Conservation (phyloP, 2,329 filamentous ascomycete species). For the Lasiodiplodia sp. region DNA sequence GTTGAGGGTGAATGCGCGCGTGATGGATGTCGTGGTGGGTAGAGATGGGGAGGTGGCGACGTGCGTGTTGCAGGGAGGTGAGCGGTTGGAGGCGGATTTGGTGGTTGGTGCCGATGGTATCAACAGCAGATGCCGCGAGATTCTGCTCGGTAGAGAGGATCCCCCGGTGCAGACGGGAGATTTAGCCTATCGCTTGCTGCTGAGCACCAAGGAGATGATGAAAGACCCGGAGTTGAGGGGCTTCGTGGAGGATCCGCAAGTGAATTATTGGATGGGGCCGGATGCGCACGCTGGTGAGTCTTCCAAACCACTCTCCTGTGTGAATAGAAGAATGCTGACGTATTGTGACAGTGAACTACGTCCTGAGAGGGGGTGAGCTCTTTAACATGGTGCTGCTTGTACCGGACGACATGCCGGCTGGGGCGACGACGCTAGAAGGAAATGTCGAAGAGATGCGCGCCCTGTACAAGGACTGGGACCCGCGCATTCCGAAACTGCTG, state of each 20-base stretch:
- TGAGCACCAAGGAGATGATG: conserved; percentile 55
- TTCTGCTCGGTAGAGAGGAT: conserved; percentile 54
- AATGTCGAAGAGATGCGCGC: conserved; percentile 63
- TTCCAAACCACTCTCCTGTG: neutral
- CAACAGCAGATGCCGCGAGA: conserved; percentile 53
- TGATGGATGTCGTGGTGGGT: conserved; percentile 50
- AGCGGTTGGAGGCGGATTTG: conserved; percentile 45
- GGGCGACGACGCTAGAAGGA: conserved; percentile 55
- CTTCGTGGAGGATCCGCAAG: conserved; percentile 57
- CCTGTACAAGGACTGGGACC: conserved; percentile 66
- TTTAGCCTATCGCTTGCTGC: conserved; percentile 58
- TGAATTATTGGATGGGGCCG: conserved; percentile 62
- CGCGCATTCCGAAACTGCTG: conserved; percentile 60
- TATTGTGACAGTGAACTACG: conserved; percentile 54
- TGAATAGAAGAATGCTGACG: neutral
- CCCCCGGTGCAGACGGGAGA: conserved; percentile 60
- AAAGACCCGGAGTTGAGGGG: conserved; percentile 55
- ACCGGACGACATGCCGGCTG: conserved; percentile 58
- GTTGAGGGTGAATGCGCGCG: conserved; percentile 54
- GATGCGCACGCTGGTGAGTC: conserved; percentile 55
- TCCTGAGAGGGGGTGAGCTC: conserved; percentile 56
- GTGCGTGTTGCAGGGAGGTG: conserved; percentile 50
- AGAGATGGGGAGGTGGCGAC: conserved; percentile 46
- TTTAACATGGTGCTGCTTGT: conserved; percentile 62
- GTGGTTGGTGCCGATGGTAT: conserved; percentile 60